Conservation (phyloP, 2,329 filamentous ascomycete species). For the Pseudogymnoascus sp. region DNA sequence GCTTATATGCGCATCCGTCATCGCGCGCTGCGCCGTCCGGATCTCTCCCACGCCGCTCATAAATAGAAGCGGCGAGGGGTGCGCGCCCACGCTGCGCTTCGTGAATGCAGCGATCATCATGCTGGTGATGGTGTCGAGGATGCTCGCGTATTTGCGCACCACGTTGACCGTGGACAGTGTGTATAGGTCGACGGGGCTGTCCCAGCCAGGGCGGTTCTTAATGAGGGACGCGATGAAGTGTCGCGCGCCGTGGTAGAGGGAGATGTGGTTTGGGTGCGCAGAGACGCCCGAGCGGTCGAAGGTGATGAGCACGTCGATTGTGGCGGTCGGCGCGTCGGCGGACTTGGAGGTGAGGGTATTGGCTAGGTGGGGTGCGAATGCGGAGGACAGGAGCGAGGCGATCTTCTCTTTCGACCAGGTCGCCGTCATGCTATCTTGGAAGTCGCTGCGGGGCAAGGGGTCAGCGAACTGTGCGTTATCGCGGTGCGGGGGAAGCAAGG, state of each 20-base stretch:
- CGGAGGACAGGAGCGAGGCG: constrained; percentile 57
- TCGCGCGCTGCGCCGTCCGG: constrained; percentile 67
- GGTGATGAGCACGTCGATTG: constrained; percentile 60
- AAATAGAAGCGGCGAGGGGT: constrained; percentile 56
- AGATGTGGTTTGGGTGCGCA: constrained; percentile 86
- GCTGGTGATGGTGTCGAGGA: constrained; percentile 69
- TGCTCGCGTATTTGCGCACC: constrained; percentile 68
- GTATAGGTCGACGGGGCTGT: constrained; percentile 74
- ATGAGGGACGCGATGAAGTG: constrained; percentile 62
- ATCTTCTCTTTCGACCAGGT: constrained; percentile 68
- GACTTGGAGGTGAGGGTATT: constrained; percentile 24
- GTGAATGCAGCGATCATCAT: constrained; percentile 46
- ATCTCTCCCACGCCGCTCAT: constrained; percentile 57
- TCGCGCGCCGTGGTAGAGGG: constrained; percentile 73
- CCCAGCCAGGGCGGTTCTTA: constrained; percentile 53
- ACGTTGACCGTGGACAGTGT: constrained; percentile 67
- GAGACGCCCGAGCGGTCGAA: constrained; percentile 82
- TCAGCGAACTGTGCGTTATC: constrained; percentile 2
- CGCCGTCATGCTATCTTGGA: constrained; percentile 81
- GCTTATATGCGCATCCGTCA: constrained; percentile 82
- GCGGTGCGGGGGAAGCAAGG: constrained; percentile 11
- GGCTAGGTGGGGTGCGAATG: constrained; percentile 61
- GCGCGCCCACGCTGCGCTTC: constrained; percentile 34
- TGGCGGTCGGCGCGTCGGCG: constrained; percentile 34
- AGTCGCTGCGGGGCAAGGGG: constrained; percentile 40